Evolutionary conservation across 2,329 filamentous ascomycete species (phyloP).

Genomic region (Pseudogymnoascus sp.): DNA sequence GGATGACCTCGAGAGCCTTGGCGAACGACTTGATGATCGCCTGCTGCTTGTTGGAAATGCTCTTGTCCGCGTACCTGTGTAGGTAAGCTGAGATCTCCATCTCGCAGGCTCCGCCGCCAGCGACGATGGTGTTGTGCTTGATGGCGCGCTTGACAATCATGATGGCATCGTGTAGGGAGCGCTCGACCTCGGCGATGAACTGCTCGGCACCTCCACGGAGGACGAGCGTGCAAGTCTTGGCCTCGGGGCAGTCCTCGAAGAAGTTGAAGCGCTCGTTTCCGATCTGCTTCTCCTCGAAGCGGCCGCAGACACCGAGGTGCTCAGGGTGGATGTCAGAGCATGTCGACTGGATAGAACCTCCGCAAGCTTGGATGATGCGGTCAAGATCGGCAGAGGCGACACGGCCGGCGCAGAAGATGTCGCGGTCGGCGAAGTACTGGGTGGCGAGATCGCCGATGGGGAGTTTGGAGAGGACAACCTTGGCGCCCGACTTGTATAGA

Average conservation of each 20-base stretch:
- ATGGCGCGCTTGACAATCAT: constrained; percentile 99
- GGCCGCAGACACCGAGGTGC: constrained; percentile 84
- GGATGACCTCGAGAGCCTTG: constrained; percentile 93
- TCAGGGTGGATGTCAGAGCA: constrained; percentile 88
- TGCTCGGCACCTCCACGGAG: constrained; percentile 95
- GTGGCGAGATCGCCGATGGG: constrained; percentile 97
- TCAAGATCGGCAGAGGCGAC: constrained; percentile 90
- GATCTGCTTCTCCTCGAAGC: constrained; percentile 93
- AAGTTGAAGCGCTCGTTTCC: constrained; percentile 97
- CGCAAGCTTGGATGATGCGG: constrained; percentile 89
- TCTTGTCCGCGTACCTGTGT: constrained; percentile 85
- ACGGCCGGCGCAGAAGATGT: constrained; percentile 96
- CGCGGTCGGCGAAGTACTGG: constrained; percentile 94
- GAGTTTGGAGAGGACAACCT: constrained; percentile 94
- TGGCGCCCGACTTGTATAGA: constrained; percentile 85
- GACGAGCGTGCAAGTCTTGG: constrained; percentile 94
- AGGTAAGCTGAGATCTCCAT: constrained; percentile 96
- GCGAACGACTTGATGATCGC: constrained; percentile 96
- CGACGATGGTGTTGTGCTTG: constrained; percentile 89
- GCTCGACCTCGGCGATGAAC: constrained; percentile 97
- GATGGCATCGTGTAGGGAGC: constrained; percentile 95
- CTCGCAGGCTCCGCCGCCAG: constrained; percentile 87
- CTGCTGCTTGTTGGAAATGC: constrained; percentile 91
- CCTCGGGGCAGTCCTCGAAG: constrained; percentile 90
- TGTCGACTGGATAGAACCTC: constrained; percentile 86